phyloP scores from a whole-genome alignment of 805 yeast genomes.

The Myxozyma geophila region DNA sequence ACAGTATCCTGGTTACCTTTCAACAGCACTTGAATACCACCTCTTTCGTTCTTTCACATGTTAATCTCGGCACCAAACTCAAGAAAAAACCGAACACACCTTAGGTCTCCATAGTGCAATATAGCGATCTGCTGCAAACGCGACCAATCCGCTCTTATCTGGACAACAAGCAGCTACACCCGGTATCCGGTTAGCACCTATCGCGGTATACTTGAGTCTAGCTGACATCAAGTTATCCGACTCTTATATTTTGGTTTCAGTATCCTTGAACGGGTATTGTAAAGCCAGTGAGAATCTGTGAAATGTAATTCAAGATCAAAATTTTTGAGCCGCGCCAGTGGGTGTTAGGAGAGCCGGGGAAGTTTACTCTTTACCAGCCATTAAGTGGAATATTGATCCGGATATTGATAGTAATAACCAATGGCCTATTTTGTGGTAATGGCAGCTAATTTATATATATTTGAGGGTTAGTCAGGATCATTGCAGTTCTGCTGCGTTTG shows the following conservation, averaged over 20 bases:
- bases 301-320: background rate
- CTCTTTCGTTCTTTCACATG: slow-evolving; percentile 30
- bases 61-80: background rate
- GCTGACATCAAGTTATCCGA: slow-evolving; percentile 10
- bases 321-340: slow-evolving; percentile 5
- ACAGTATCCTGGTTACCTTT: slow-evolving; percentile 67
- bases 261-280: too few species aligned
- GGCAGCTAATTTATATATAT: too few species aligned
- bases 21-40: slow-evolving; percentile 60
- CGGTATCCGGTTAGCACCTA: slow-evolving; percentile 46
- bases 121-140: slow-evolving; percentile 71
- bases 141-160: slow-evolving; percentile 57
- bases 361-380: background rate
- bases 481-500: too few species aligned
- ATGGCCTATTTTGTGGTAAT: too few species aligned
- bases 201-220: slow-evolving; percentile 13
- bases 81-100: slow-evolving; percentile 31
- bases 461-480: too few species aligned
- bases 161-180: slow-evolving; percentile 59
- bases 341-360: background rate
- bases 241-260: background rate
- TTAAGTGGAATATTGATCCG: background rate
- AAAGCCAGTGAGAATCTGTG: too few species aligned
- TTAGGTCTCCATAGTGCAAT: slow-evolving; percentile 74
- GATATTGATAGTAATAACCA: too few species aligned